Conservation (phyloP, 208 protist species). For the Naegleria fowleri region DNA sequence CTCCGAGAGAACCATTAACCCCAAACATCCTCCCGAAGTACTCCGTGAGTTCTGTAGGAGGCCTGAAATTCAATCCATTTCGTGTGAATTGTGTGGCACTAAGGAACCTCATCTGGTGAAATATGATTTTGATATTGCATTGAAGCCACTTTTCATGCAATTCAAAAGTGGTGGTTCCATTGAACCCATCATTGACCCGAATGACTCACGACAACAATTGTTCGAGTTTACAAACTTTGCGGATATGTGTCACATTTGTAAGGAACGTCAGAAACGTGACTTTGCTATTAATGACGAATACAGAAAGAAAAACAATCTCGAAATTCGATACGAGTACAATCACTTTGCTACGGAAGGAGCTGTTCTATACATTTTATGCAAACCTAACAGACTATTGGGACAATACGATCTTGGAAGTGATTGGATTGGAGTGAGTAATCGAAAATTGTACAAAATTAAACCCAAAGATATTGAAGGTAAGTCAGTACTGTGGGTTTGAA, state of each 20-base stretch:
- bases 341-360: not conserved
- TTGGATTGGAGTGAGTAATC: not conserved
- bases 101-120: constrained; percentile 14
- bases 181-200: not conserved
- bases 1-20: not conserved
- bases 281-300: not conserved
- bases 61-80: not conserved
- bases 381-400: not conserved
- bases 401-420: not conserved
- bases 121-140: constrained; percentile 4
- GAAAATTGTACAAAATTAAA: constrained; percentile 16
- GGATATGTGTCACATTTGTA: not conserved
- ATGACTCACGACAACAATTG: not conserved
- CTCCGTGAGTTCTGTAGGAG: no score
- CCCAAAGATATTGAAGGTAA: constrained; percentile 11
- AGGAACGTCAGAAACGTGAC: not conserved
- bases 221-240: not conserved
- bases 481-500: no score
- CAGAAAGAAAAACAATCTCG: not conserved
- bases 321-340: not conserved
- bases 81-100: not conserved
- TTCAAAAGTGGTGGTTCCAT: not conserved
- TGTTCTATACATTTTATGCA: not conserved
- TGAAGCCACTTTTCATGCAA: not conserved
- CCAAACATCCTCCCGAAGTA: not conserved